Evolutionary conservation across 179 eudicot species (phyloP), one percentile per base, ranked within the genome.

Genomic region (Patellifolia procumbens): DNA sequence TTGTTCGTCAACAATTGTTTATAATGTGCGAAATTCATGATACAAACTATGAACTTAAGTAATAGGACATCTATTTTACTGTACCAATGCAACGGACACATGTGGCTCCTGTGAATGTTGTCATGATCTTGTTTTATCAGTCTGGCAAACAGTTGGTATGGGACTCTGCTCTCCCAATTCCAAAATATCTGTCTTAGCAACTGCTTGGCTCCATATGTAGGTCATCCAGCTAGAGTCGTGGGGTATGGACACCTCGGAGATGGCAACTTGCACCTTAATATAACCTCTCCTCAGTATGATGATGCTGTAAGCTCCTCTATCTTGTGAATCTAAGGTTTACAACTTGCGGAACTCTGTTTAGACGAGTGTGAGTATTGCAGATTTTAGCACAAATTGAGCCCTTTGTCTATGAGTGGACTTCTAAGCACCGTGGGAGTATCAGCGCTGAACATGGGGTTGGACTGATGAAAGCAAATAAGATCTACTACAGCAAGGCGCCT

Each of bases 371-470:
- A 71, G 32, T 56, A 10, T 26, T 83, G 78, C 89, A 95, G 99
- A 83, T 95, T 79, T 79, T 95, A 67, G 82, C 88, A 48, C 89
- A 88, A 76, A 90, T 93, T 74, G 99, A 95, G 78, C 99, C 97
- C 28, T 95, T 87, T 85, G 99, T 95, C 17, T 95, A 95, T 78
- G 97, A 95, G 79, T 95, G 99, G 99, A 95, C 99, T 68, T 90
- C 97, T 68, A 89, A 87, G 73, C 93, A 91, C 61, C 88, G 88
- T 31, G 99, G 99, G 74, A 95, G 99, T 86, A 91, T 95, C 66
- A 95, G 99, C 70, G 99, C 99, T 26, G 99, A 95, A 84, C 99
- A 95, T 76, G 99, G 99, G 43, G 73, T 95, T 45, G 99, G 99
- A 78, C 82, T 90, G 85, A 91, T 93, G 97, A 95, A 95, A 86